These are phyloP conservation scores for Boeremia lycopersici DNA, from an alignment of 2,329 filamentous ascomycete genomes.

Conservation along the genomic window DNA sequence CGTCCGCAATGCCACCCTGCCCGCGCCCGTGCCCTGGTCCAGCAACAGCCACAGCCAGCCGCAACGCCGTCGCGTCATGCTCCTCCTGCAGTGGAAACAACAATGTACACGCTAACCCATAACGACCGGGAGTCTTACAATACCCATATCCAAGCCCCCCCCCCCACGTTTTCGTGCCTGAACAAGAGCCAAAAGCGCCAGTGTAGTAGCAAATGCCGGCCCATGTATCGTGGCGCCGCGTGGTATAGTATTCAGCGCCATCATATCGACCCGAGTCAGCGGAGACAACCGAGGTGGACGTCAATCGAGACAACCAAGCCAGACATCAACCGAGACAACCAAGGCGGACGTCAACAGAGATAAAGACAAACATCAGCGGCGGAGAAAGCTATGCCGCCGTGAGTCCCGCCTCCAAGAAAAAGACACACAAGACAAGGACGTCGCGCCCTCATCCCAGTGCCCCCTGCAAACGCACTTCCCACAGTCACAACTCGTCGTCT, in stretches of 20 bases:
- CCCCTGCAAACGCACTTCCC: conserved; percentile 30
- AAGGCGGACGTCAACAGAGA: too few species aligned
- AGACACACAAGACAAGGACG: too few species aligned
- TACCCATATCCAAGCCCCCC: conserved; percentile 6
- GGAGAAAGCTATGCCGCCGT: too few species aligned
- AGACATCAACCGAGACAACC: too few species aligned
- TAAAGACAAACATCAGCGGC: too few species aligned
- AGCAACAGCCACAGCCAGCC: too few species aligned
- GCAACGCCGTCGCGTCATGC: too few species aligned
- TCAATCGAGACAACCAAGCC: not conserved
- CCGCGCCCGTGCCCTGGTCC: not conserved
- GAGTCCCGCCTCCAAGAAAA: too few species aligned
- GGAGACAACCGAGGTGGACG: not conserved
- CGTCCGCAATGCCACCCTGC: not conserved
- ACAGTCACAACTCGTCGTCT: conserved; percentile 54
- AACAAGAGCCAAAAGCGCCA: conserved; percentile 13
- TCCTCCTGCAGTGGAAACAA: too few species aligned
- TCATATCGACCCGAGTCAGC: not conserved
- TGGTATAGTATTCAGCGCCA: conserved; percentile 17
- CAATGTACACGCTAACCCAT: too few species aligned
- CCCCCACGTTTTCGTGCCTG: not conserved
- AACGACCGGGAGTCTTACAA: too few species aligned
- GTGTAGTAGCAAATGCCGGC: conserved; percentile 14
- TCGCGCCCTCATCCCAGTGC: conserved; percentile 28
- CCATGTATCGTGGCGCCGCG: conserved; percentile 9